phyloP scores from a whole-genome alignment of 2,329 filamentous ascomycete species.

The Geosmithia putterillii region DNA sequence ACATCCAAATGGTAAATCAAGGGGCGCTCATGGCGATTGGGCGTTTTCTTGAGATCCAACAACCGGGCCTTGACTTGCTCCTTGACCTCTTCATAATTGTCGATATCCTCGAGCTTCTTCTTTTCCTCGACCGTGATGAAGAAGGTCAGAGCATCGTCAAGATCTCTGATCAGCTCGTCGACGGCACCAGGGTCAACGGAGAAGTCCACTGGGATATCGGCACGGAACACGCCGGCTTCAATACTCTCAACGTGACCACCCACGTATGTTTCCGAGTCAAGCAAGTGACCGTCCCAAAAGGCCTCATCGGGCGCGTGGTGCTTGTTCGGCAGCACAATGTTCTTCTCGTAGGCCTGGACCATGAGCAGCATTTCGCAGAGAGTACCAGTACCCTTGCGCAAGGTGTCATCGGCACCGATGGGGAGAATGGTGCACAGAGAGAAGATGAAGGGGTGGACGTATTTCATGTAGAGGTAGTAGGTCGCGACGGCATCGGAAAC shows the following conservation, averaged over 20 bases:
- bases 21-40: conserved; percentile 73
- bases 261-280: conserved; percentile 96
- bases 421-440: conserved; percentile 95
- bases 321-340: conserved; percentile 92
- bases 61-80: conserved; percentile 66
- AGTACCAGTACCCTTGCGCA: conserved; percentile 93
- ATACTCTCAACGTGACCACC: conserved; percentile 99
- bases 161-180: conserved; percentile 74
- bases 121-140: conserved; percentile 77
- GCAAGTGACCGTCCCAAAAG: conserved; percentile 91
- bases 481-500: conserved; percentile 98
- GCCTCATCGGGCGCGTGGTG: conserved; percentile 82
- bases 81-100: conserved; percentile 76
- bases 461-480: conserved; percentile 99
- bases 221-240: conserved; percentile 90
- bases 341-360: conserved; percentile 90
- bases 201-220: conserved; percentile 92
- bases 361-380: conserved; percentile 99
- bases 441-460: conserved; percentile 99
- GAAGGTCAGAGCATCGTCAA: conserved; percentile 83
- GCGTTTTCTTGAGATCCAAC: conserved; percentile 62
- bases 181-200: conserved; percentile 78
- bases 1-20: conserved; percentile 98
- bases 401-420: conserved; percentile 78
- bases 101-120: conserved; percentile 66